Base-by-base conservation (phyloP, 768 basidiomycete genomes). In the Suillus weaverae region DNA sequence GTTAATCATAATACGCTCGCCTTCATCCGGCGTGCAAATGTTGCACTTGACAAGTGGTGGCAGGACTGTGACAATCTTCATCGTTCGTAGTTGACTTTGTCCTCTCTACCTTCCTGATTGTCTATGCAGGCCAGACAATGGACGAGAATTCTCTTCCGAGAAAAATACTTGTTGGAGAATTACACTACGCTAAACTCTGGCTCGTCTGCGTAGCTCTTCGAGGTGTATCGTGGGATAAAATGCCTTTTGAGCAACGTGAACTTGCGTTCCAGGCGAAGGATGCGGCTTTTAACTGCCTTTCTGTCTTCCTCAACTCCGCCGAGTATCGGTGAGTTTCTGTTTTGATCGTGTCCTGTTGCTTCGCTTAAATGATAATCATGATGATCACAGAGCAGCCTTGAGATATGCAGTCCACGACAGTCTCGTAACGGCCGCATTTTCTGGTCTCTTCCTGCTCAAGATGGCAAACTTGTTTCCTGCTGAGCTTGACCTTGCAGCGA, bases 251-350 rank as follows among this genome's bases (percentile, higher is more conserved):
- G 75, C 95, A 97, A 73, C 89, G 94, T 44, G 95, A 97, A 74
- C 83, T 97, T 54, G 95, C 95, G 4, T 96, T 97, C 81, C 92
- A 96, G 71, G 95, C 95, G 33, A 97, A 95, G 78, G 94, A 96
- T 71, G 91, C 95, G 0, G 95, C 95, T 5, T 87, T 90, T 41
- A 88, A 88, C 68, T 95, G 94, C 73, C 79, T 98, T 50, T 85
- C 89, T 54, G 90, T 92, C 60, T 95, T 96, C 78, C 81, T 97
- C 68, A 87, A 86, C 62, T 92, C 91, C 22, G 82, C 86, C 5
- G 89, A 91, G 54, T 93, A 94, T 70, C 84, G 93, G 92, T 92
- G 70, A 44, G 84, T 73, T n/a, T 6, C 48, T 46, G 39, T 11
- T 26, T 30, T 10, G 38, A 38, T 30, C 5, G 13, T 16, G 8